Percentiles rank a stretch among this genome's conserved stretches.
Evolutionary conservation across 2,329 filamentous ascomycete genomes (phyloP).

Genomic region (Colletotrichum liriopes): DNA sequence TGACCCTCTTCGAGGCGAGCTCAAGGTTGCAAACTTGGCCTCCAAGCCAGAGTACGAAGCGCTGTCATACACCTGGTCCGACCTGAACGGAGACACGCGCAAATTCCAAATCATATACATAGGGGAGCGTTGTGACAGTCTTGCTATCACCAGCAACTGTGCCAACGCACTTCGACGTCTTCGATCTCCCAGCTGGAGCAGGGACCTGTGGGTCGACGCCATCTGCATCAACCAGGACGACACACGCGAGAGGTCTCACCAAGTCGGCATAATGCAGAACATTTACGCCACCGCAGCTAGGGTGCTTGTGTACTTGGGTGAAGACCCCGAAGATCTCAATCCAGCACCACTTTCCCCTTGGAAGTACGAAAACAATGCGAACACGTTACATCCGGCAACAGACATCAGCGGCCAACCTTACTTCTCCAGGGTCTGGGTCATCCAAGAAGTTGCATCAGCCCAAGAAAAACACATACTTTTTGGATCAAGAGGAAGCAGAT

Average conservation of each 20-base stretch:
- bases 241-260: slow-evolving; percentile 37
- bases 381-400: neutral
- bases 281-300: slow-evolving; percentile 39
- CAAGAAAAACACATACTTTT: neutral
- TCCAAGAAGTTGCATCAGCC: neutral
- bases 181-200: neutral
- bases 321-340: neutral
- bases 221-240: slow-evolving; percentile 39
- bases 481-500: neutral
- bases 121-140: neutral
- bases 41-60: too few relatives aligned
- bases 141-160: slow-evolving; percentile 12
- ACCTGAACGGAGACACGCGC: too few relatives aligned
- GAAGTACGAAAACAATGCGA: neutral
- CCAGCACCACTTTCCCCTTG: neutral
- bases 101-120: too few relatives aligned
- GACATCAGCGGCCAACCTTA: neutral
- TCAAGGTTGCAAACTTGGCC: too few relatives aligned
- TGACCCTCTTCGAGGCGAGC: too few relatives aligned
- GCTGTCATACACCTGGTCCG: too few relatives aligned
- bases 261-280: slow-evolving; percentile 45
- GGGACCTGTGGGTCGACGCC: slow-evolving; percentile 17
- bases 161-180: slow-evolving; percentile 22
- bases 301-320: slow-evolving; percentile 21
- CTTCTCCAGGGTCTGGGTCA: neutral